phyloP scores from a whole-genome alignment of 371 early-diverging fungal species.

The Syncephalastrum contaminatum region DNA sequence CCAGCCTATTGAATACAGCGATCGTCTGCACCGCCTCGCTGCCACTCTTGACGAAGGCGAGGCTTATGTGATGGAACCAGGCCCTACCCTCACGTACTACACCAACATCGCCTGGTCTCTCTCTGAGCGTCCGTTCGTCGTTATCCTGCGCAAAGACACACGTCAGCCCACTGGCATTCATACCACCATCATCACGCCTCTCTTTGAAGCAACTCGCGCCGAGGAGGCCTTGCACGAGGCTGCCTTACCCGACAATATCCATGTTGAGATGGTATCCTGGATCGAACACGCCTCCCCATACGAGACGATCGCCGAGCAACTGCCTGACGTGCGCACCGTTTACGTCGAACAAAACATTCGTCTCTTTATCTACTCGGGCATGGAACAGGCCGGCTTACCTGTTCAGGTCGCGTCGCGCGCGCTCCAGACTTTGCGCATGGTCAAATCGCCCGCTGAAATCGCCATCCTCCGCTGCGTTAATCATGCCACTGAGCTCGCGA shows the following conservation, averaged over 20 bases:
- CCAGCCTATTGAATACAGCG: constrained; percentile 41
- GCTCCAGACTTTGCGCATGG: constrained; percentile 45
- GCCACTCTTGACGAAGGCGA: constrained; percentile 27
- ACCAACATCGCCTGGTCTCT: constrained; percentile 52
- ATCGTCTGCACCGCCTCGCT: constrained; percentile 45
- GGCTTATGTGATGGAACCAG: constrained; percentile 54
- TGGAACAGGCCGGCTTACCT: constrained; percentile 15
- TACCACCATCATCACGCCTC: constrained; percentile 50
- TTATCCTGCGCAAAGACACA: constrained; percentile 31
- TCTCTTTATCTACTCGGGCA: constrained; percentile 48
- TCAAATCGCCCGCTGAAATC: constrained; percentile 51
- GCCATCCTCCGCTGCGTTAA: constrained; percentile 56
- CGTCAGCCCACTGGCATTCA: constrained; percentile 26
- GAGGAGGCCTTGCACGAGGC: constrained; percentile 26
- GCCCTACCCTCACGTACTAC: constrained; percentile 53
- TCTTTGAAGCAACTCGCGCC: constrained; percentile 58
- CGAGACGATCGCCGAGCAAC: constrained; percentile 27
- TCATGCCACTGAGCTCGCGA: constrained; percentile 49
- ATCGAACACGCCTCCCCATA: constrained; percentile 53
- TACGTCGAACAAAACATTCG: constrained; percentile 51
- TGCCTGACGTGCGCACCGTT: constrained; percentile 23
- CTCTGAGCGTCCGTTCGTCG: constrained; percentile 56
- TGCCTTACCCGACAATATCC: constrained; percentile 23
- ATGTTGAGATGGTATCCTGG: constrained; percentile 35
- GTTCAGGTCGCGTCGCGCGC: constrained; percentile 42